Evolutionary conservation across 352 stramenopile genomes (phyloP).

Genomic region (Pythium periplocum): DNA sequence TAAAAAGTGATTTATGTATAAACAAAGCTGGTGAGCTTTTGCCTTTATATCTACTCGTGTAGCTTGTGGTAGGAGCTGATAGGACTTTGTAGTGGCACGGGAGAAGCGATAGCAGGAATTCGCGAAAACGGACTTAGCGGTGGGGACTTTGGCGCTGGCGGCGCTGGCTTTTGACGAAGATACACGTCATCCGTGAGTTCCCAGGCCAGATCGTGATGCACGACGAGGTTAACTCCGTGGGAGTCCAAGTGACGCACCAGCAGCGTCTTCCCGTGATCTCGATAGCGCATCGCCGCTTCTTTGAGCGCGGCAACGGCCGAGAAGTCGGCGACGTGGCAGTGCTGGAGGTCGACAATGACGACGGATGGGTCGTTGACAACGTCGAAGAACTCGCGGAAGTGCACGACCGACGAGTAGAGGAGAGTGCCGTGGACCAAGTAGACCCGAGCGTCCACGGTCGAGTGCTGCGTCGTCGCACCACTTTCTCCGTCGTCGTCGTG

Average conservation of each 20-base stretch:
- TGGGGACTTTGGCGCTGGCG: too few species aligned
- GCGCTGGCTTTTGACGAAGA: too few species aligned
- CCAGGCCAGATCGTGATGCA: conserved; percentile 58
- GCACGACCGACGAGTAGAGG: conserved; percentile 74
- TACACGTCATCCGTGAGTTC: conserved; percentile 7
- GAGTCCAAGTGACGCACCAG: conserved; percentile 56
- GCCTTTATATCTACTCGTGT: too few species aligned
- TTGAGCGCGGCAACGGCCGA: conserved; percentile 78
- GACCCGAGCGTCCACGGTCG: conserved; percentile 35
- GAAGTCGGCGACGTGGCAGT: conserved; percentile 80
- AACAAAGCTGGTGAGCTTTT: too few species aligned
- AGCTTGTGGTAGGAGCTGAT: too few species aligned
- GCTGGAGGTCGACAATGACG: conserved; percentile 69
- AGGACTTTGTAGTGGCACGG: too few species aligned
- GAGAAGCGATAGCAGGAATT: too few species aligned
- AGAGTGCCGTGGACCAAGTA: conserved; percentile 74
- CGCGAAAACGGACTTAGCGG: too few species aligned
- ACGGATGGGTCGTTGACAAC: conserved; percentile 53
- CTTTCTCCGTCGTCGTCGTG: background rate
- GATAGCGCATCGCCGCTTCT: conserved; percentile 66
- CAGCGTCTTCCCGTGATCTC: conserved; percentile 64
- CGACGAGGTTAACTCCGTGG: conserved; percentile 43
- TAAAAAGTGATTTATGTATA: too few species aligned
- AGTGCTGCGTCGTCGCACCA: background rate
- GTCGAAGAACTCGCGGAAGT: conserved; percentile 78